Base-by-base conservation (phyloP, 208 protist genomes). In the Vickermania spadyakhi region DNA sequence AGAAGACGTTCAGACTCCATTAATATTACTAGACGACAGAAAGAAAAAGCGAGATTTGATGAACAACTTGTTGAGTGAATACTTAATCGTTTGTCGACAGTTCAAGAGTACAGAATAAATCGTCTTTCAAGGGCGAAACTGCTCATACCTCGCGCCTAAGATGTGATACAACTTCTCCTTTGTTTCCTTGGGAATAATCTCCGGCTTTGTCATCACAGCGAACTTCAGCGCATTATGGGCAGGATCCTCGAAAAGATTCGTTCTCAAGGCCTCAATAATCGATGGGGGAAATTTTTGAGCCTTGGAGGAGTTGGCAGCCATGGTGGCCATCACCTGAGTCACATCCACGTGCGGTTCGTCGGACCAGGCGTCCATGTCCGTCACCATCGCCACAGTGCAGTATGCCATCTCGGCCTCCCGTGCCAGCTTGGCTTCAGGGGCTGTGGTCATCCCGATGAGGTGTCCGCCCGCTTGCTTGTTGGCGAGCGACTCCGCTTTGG, bases 351-450 rank as follows among this genome's bases (percentile, higher is more conserved):
- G 81, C 51, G 77, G 76, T 13, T 63, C 75, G 41, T 95, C 84
- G 55, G 73, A 79, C 91, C 94, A 97, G 36, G 84, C 79, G 63
- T 97, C 94, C 77, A 94, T 96, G 75, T 97, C 94, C n/a, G 91
- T 97, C n/a, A 95, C 86, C 79, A 93, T 89, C 30, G 81, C 91
- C 55, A 96, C 68, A 14, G 68, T 70, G 36, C 75, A 65, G 66
- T 96, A 97, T 22, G 76, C 77, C 2, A 97, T 94, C 64, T 96
- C 94, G 41, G 89, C 89, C 70, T 97, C 94, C 5, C 86, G 75
- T 7, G 89, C 94, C 14, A 97, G 85, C 70, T 85, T 82, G 4
- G 88, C 86, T 68, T 97, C 91, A 21, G 90, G 89, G 3, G 75
- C 74, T 25, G 86, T 81, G 42, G 94, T 97, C 94, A 97, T 97